A percentile compares a stretch with the other conserved stretches of the same genome.
These are phyloP conservation scores for Melanomma pulvis-pyrius DNA, from an alignment of 495 filamentous ascomycete species.

Conservation along the genomic window DNA sequence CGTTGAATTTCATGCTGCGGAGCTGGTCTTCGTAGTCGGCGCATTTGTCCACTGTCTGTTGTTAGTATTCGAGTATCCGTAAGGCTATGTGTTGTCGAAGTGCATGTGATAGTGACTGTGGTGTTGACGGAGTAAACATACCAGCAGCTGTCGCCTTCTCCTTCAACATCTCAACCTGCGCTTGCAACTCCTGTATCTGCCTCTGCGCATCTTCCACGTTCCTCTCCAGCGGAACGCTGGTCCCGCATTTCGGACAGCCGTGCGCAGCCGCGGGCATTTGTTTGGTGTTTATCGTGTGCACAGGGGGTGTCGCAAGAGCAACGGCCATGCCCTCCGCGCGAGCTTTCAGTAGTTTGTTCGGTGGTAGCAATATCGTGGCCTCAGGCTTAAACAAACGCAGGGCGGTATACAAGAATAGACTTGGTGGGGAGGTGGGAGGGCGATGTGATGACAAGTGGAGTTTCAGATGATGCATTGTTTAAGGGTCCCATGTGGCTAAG, in stretches of 20 bases:
- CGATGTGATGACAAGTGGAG: no score
- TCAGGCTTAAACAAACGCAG: not conserved
- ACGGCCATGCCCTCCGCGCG: constrained; percentile 20
- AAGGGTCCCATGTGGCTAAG: no score
- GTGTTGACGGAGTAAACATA: constrained; percentile 44
- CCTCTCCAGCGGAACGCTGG: constrained; percentile 6
- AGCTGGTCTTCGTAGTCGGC: constrained; percentile 96
- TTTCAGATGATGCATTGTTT: no score
- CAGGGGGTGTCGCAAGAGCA: constrained; percentile 4
- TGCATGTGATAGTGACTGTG: not conserved
- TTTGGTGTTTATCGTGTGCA: constrained; percentile 1
- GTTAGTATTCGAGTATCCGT: not conserved
- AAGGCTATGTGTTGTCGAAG: not conserved
- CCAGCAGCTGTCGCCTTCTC: constrained; percentile 76
- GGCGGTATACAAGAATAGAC: not conserved
- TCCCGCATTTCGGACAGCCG: constrained; percentile 35
- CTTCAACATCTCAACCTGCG: constrained; percentile 72
- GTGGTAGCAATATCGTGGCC: constrained; percentile 1
- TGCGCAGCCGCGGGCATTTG: constrained; percentile 20
- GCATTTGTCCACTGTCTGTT: constrained; percentile 66
- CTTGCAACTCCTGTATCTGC: constrained; percentile 75
- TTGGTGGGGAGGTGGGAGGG: no score
- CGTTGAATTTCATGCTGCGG: constrained; percentile 56
- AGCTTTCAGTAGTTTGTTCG: not conserved
- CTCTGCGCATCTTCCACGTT: constrained; percentile 13